phyloP scores from a whole-genome alignment of 129 eudicot genomes.

The Artemisia tridentata region DNA sequence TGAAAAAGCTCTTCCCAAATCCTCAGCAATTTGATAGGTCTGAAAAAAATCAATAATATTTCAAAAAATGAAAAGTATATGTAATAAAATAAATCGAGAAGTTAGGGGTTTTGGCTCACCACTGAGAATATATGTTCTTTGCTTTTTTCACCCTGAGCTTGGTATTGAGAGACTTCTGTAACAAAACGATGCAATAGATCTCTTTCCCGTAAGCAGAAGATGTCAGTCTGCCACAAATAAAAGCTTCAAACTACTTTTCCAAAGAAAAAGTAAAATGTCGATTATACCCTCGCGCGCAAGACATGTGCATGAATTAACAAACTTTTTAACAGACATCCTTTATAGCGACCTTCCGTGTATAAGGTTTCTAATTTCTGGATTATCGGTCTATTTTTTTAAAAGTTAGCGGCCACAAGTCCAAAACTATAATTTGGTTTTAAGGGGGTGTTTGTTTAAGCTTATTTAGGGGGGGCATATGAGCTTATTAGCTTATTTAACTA shows the following conservation, averaged over 20 bases:
- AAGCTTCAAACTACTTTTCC: conserved; percentile 1
- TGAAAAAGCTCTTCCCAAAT: conserved; percentile 92
- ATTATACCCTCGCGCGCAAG: too few relatives aligned
- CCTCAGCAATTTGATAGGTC: conserved; percentile 94
- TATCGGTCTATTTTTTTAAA: too few relatives aligned
- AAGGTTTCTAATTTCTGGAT: too few relatives aligned
- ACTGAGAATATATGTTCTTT: conserved; percentile 62
- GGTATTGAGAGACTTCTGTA: conserved; percentile 59
- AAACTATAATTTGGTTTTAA: too few relatives aligned
- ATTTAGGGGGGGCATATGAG: too few relatives aligned
- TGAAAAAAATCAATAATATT: conserved; percentile 14
- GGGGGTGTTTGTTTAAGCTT: too few relatives aligned
- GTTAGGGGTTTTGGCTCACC: conserved; percentile 37
- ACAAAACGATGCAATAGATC: conserved; percentile 77
- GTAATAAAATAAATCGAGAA: neutral
- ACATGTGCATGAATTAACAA: neutral
- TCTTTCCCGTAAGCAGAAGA: conserved; percentile 77
- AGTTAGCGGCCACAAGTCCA: neutral
- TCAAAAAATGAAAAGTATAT: too few relatives aligned
- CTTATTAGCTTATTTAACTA: too few relatives aligned
- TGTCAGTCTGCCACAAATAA: conserved; percentile 49
- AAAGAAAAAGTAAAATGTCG: too few relatives aligned
- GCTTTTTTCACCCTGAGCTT: conserved; percentile 64
- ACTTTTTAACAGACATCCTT: neutral
- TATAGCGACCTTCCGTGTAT: too few relatives aligned